phyloP scores from a whole-genome alignment of 495 filamentous ascomycete genomes.

The Terfezia boudieri region DNA sequence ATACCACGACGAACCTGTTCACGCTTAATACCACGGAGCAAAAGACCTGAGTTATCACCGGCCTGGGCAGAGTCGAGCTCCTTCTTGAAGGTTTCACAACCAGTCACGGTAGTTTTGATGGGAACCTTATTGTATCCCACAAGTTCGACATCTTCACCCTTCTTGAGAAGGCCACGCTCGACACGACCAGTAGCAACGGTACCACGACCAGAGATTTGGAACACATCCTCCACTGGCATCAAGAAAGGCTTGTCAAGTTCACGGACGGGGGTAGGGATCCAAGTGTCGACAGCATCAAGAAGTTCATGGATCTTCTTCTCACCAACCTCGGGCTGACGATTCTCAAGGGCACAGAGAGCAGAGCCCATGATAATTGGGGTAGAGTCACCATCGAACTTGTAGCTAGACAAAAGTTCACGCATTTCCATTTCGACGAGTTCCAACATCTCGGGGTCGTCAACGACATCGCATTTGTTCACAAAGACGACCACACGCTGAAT shows the following conservation, averaged over 20 bases:
- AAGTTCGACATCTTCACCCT: conserved; percentile 79
- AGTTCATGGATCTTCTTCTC: conserved; percentile 66
- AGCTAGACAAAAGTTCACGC: conserved; percentile 77
- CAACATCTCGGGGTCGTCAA: conserved; percentile 97
- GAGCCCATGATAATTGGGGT: conserved; percentile 93
- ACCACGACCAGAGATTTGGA: conserved; percentile 92
- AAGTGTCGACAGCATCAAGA: conserved; percentile 70
- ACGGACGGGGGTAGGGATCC: conserved; percentile 88
- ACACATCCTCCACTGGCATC: conserved; percentile 96
- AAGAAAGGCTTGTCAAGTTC: conserved; percentile 91
- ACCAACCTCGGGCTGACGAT: conserved; percentile 69
- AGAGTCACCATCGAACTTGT: conserved; percentile 94
- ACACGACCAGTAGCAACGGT: conserved; percentile 94
- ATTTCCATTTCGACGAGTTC: conserved; percentile 99
- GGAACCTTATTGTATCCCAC: conserved; percentile 53
- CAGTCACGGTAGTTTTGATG: conserved; percentile 96
- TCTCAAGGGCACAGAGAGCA: conserved; percentile 84
- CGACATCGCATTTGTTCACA: conserved; percentile 94
- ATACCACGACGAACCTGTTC: conserved; percentile 89
- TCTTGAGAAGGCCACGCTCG: conserved; percentile 82
- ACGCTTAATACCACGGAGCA: conserved; percentile 81
- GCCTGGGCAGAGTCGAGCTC: conserved; percentile 80
- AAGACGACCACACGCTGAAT: conserved; percentile 96
- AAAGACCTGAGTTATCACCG: conserved; percentile 94
- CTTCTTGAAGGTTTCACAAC: conserved; percentile 99